Evolutionary conservation across 2,329 filamentous ascomycete genomes (phyloP).

Genomic region (Trichoderma simmonsii): DNA sequence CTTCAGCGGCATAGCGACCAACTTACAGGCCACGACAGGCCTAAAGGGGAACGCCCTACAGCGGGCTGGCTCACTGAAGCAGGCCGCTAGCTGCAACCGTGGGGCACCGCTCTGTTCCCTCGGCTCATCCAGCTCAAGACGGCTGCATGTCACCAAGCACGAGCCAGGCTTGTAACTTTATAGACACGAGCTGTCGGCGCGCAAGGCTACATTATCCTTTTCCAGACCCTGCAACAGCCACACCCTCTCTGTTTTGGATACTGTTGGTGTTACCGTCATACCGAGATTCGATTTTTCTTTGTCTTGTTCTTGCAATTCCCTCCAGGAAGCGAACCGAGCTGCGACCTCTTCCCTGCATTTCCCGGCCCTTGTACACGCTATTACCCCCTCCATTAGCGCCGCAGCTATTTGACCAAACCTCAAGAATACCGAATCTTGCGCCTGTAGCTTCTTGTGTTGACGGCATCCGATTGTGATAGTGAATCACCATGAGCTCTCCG

Average conservation of each 20-base stretch:
- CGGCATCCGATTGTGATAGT: constrained; percentile 20
- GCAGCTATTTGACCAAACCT: neutral
- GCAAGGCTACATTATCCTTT: neutral
- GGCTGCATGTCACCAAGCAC: constrained; percentile 10
- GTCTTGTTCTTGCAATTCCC: neutral
- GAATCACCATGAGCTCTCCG: constrained; percentile 24
- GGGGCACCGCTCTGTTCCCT: constrained; percentile 3
- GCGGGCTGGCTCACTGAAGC: neutral
- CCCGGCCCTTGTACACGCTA: neutral
- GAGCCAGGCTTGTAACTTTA: neutral
- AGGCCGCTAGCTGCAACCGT: neutral
- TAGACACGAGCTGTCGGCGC: neutral
- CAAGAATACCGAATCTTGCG: constrained; percentile 17
- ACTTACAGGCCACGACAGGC: neutral
- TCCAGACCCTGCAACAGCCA: neutral
- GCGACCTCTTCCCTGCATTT: neutral
- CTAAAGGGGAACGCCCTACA: neutral
- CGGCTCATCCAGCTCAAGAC: neutral
- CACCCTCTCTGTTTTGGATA: neutral
- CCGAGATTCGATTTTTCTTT: neutral
- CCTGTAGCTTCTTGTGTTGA: constrained; percentile 14
- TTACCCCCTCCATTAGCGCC: constrained; percentile 14
- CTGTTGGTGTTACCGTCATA: neutral
- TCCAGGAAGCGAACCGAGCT: neutral
- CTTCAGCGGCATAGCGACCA: neutral